Conservation (phyloP, 2,329 filamentous ascomycete genomes). For the Spiromastix sp. region DNA sequence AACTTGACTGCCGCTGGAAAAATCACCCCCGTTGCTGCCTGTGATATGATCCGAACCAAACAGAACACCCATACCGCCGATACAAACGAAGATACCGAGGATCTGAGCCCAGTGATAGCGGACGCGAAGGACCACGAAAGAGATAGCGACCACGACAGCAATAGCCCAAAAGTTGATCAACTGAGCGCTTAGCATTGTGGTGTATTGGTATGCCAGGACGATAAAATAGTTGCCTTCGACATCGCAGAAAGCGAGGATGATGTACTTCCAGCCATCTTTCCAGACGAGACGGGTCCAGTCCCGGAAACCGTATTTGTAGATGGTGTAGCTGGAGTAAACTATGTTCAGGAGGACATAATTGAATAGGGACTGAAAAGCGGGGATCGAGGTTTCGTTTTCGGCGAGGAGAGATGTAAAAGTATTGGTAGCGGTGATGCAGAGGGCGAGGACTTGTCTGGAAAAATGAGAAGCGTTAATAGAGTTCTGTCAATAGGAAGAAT, state of each 20-base stretch:
- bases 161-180: conserved; percentile 99
- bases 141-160: conserved; percentile 77
- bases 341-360: conserved; percentile 79
- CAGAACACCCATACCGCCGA: conserved; percentile 80
- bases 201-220: conserved; percentile 85
- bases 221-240: conserved; percentile 98
- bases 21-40: conserved; percentile 46
- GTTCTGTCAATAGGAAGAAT: neutral
- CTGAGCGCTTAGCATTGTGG: conserved; percentile 84
- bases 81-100: conserved; percentile 76
- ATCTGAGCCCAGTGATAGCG: conserved; percentile 85
- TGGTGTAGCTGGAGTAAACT: conserved; percentile 69
- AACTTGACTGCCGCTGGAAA: conserved; percentile 51
- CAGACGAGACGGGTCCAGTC: conserved; percentile 55
- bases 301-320: conserved; percentile 68
- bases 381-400: conserved; percentile 62
- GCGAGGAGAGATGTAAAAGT: conserved; percentile 74
- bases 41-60: conserved; percentile 81
- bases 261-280: conserved; percentile 76
- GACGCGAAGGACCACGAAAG: conserved; percentile 71
- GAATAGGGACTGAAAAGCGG: conserved; percentile 91
- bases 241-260: conserved; percentile 85
- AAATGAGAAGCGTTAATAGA: conserved; percentile 6
- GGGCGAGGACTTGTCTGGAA: conserved; percentile 58
- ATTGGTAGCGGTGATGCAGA: conserved; percentile 88